These are phyloP conservation scores for Acer negundo DNA, from an alignment of 345 rosid genomes.

Conservation along the genomic window DNA sequence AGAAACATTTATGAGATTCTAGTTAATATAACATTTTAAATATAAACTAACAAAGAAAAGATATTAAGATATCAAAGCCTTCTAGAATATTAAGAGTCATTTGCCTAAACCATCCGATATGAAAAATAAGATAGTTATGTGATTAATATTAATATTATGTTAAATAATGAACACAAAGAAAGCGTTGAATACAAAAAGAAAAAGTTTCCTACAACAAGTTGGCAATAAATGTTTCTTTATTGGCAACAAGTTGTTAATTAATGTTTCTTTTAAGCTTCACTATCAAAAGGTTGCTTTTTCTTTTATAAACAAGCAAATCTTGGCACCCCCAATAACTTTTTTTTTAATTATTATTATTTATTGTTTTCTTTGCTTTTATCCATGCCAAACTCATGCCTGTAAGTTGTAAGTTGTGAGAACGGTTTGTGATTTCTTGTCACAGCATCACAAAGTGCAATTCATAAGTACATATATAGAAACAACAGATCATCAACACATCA, in stretches of 20 bases:
- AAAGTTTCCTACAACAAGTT: not conserved
- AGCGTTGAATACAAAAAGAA: not conserved
- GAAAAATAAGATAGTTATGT: not conserved
- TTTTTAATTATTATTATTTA: too few species aligned
- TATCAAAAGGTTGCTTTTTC: not conserved
- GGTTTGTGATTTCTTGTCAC: not conserved
- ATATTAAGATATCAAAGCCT: too few species aligned
- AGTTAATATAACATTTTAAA: too few species aligned
- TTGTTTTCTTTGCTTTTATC: not conserved
- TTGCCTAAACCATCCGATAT: not conserved
- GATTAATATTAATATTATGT: not conserved
- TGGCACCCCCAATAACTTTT: not conserved
- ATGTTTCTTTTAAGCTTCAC: not conserved
- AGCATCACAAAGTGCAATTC: not conserved
- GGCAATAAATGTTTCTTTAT: too few species aligned
- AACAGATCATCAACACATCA: not conserved
- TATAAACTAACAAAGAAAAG: too few species aligned
- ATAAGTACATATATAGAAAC: not conserved
- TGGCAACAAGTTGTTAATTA: not conserved
- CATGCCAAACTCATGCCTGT: slow-evolving; percentile 7
- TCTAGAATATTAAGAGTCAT: not conserved
- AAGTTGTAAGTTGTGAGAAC: not conserved
- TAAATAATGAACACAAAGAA: too few species aligned
- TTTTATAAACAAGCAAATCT: slow-evolving; percentile 4
- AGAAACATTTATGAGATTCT: too few species aligned